Conservation (phyloP, 352 stramenopile species). For the Phytophthora citricola region DNA sequence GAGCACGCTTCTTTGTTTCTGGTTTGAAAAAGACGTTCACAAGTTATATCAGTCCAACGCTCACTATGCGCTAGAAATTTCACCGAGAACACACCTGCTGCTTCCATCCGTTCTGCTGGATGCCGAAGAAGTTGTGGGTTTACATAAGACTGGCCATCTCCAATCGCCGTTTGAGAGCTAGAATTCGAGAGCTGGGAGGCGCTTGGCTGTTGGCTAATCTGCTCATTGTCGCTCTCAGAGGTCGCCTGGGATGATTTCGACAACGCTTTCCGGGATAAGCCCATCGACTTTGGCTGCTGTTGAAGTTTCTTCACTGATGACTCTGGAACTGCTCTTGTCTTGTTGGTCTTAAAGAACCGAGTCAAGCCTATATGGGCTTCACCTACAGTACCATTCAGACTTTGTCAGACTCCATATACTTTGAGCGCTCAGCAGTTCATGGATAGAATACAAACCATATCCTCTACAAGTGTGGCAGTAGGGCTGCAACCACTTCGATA, state of each 20-base stretch:
- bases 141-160: constrained; percentile 85
- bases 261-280: constrained; percentile 39
- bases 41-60: constrained; percentile 11
- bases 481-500: constrained; percentile 96
- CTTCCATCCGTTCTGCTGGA: constrained; percentile 5
- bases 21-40: constrained; percentile 9
- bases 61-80: constrained; percentile 4
- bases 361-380: constrained; percentile 86
- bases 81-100: constrained; percentile 26
- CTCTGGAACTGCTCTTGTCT: constrained; percentile 41
- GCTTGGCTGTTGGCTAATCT: constrained; percentile 15
- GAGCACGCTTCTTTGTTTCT: constrained; percentile 16
- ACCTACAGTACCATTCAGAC: constrained; percentile 39
- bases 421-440: neutral
- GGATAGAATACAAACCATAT: constrained; percentile 58
- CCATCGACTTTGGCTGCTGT: constrained; percentile 49
- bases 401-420: constrained; percentile 7
- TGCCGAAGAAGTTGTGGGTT: constrained; percentile 69
- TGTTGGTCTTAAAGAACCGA: constrained; percentile 86
- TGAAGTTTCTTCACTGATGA: constrained; percentile 35
- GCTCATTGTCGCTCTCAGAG: constrained; percentile 30
- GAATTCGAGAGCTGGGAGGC: constrained; percentile 12
- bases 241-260: constrained; percentile 23
- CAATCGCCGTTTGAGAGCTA: constrained; percentile 56
- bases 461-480: constrained; percentile 69